Conservation (phyloP, 2,329 filamentous ascomycete genomes). For the Cladosporium colombiae region DNA sequence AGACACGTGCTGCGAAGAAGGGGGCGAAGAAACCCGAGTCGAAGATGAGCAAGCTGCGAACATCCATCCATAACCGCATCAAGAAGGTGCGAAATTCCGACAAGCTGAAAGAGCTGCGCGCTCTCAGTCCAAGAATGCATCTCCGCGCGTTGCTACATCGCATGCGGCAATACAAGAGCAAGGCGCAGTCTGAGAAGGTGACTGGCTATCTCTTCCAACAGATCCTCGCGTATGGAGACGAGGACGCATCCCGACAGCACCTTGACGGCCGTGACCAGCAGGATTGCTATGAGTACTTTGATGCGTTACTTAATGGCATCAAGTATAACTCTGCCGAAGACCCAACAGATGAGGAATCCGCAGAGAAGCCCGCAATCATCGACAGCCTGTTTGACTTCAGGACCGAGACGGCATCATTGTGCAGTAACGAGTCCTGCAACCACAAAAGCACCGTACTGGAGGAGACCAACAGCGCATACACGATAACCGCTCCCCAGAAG, state of each 20-base stretch:
- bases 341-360: not conserved
- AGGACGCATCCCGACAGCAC: not conserved
- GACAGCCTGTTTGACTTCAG: slow-evolving; percentile 22
- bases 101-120: not conserved
- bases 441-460: not conserved
- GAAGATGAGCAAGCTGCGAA: not conserved
- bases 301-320: slow-evolving; percentile 20
- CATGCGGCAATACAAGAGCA: slow-evolving; percentile 18
- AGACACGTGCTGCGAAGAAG: not conserved
- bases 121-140: slow-evolving; percentile 22
- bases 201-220: slow-evolving; percentile 22
- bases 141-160: slow-evolving; percentile 23
- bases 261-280: slow-evolving; percentile 23
- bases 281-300: slow-evolving; percentile 24
- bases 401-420: slow-evolving; percentile 12
- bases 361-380: not conserved
- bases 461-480: not conserved
- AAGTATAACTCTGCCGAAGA: not conserved
- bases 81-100: not conserved
- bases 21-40: not conserved
- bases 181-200: not conserved
- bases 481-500: not conserved
- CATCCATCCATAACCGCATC: not conserved
- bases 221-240: slow-evolving; percentile 22
- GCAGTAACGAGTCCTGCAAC: slow-evolving; percentile 12